Evolutionary conservation across 768 basidiomycete species (phyloP), one percentile per base, ranked within the genome.

Genomic region (Neoboletus subvelutipes): DNA sequence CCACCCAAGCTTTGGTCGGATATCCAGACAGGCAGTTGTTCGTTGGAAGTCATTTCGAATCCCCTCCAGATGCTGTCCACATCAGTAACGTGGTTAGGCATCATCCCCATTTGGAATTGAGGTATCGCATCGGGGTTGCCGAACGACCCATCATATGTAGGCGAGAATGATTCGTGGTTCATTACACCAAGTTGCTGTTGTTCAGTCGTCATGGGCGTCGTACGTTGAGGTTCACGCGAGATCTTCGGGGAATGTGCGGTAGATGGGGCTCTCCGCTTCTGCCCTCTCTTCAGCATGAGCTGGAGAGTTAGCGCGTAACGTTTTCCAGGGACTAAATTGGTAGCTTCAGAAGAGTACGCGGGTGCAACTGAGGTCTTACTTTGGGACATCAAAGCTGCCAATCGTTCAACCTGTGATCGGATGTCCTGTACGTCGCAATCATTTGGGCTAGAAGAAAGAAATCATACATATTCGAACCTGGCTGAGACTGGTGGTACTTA

Each of bases 301-400:
- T 92, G 90, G 20, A 98, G 77, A 5, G 93, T 95, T 37, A 93
- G 73, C 10, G 94, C 94, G 64, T 97, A 98, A 52, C 94, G 86
- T 66, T 92, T 92, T 13, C 93, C 95, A 24, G 94, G 94, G 57
- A 95, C 94, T 94, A 65, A 5, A 39, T 45, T 10, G 22, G 55
- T n/a, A n/a, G 36, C 45, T 52, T 60, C 53, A 60, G 60, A 51
- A 51, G 45, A 45, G 42, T 33, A 36, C 45, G 41, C 50, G 2
- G 22, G 42, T 8, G 22, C 41, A 52, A 45, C 43, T 48, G 39
- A 50, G 24, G 29, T 71, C 85, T 65, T 69, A 95, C 94, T 88
- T 70, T 87, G 83, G 2, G 89, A 83, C 77, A 98, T 83, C 18
- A 94, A 77, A 41, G 73, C 77, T 0, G 88, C 85, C 3, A 98